These are phyloP conservation scores for Apiospora marii DNA, from an alignment of 2,329 filamentous ascomycete genomes.

Conservation along the genomic window DNA sequence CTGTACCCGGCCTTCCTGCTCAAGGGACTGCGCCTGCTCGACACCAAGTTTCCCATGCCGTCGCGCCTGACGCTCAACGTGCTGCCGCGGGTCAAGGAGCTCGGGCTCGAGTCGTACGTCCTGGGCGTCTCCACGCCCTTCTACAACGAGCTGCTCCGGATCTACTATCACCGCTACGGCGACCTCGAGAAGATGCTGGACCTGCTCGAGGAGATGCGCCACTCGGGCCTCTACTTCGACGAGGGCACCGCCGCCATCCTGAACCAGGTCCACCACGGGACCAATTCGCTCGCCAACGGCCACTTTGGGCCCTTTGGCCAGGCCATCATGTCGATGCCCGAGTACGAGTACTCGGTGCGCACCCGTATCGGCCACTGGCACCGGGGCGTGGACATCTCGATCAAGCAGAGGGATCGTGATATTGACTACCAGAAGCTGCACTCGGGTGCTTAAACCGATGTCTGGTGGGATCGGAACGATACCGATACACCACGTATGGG, in stretches of 20 bases:
- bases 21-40: constrained; percentile 63
- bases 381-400: constrained; percentile 37
- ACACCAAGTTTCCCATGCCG: constrained; percentile 59
- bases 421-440: constrained; percentile 26
- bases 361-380: constrained; percentile 43
- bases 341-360: constrained; percentile 43
- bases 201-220: constrained; percentile 71
- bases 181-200: constrained; percentile 63
- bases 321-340: constrained; percentile 47
- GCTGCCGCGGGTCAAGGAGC: constrained; percentile 41
- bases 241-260: constrained; percentile 51
- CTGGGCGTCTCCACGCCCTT: constrained; percentile 74
- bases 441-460: not conserved
- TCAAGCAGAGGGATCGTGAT: constrained; percentile 35
- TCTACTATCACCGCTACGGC: constrained; percentile 68
- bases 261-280: constrained; percentile 40
- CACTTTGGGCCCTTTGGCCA: constrained; percentile 39
- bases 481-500: not conserved
- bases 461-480: not conserved
- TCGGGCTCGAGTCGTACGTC: constrained; percentile 63
- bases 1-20: constrained; percentile 71
- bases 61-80: constrained; percentile 47
- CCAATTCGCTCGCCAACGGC: constrained; percentile 30
- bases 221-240: constrained; percentile 67
- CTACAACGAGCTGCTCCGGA: constrained; percentile 71